phyloP scores from a whole-genome alignment of 2,329 filamentous ascomycete species.

The Coleophoma crateriformis region DNA sequence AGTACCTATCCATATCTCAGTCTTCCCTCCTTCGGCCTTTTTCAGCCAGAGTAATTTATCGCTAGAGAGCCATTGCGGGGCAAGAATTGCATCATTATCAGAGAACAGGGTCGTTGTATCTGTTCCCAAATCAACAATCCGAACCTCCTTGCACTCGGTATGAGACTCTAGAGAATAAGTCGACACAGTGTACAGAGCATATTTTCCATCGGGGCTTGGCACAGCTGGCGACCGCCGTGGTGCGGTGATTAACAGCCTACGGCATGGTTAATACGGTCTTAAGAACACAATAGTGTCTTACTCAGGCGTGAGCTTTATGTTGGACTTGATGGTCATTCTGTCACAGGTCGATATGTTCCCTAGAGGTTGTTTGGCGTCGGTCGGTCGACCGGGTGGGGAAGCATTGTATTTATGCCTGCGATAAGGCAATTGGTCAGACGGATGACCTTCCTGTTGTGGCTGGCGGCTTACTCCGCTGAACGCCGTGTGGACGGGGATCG shows the following conservation, averaged over 20 bases:
- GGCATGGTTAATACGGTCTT: neutral
- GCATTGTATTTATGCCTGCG: neutral
- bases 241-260: constrained; percentile 57
- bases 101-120: neutral
- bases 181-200: constrained; percentile 60
- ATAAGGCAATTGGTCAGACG: neutral
- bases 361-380: neutral
- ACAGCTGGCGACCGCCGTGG: constrained; percentile 62
- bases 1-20: constrained; percentile 3
- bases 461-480: neutral
- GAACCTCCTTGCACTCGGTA: neutral
- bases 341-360: neutral
- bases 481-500: too few relatives aligned
- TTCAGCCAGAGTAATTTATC: constrained; percentile 1
- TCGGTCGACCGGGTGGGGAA: neutral
- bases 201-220: constrained; percentile 58
- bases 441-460: neutral
- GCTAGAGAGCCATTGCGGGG: neutral
- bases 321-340: neutral
- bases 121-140: neutral
- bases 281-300: neutral
- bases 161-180: constrained; percentile 67
- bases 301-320: neutral
- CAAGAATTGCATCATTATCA: neutral
- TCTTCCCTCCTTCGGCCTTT: neutral